phyloP scores from a whole-genome alignment of 768 basidiomycete species.

The Suillus luteus region DNA sequence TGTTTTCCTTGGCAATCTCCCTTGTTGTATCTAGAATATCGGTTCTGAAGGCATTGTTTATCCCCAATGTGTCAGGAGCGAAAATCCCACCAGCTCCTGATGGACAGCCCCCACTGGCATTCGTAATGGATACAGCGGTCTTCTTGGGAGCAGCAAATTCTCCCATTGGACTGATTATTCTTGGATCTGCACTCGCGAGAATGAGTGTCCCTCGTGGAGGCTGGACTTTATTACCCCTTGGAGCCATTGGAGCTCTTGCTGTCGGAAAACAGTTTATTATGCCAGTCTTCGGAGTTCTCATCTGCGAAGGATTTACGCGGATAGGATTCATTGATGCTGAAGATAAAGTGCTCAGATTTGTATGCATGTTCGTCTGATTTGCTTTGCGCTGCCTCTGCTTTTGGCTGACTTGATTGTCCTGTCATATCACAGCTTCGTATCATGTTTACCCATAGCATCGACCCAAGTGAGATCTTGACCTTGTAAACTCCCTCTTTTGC shows the following conservation, averaged over 20 bases:
- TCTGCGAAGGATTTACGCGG: conserved; percentile 51
- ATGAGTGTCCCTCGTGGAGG: conserved; percentile 50
- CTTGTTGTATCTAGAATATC: conserved; percentile 59
- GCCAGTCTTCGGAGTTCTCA: conserved; percentile 61
- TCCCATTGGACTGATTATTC: conserved; percentile 60
- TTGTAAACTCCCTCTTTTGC: background rate
- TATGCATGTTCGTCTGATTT: conserved; percentile 60
- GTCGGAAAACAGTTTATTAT: conserved; percentile 55
- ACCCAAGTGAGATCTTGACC: conserved; percentile 43
- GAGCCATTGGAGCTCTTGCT: conserved; percentile 56
- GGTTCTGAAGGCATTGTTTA: conserved; percentile 61
- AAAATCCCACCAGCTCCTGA: conserved; percentile 58
- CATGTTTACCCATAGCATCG: conserved; percentile 63
- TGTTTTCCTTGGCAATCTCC: conserved; percentile 53
- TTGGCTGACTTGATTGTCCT: background rate
- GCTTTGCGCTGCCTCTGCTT: conserved; percentile 1
- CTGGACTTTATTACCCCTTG: conserved; percentile 49
- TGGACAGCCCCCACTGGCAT: conserved; percentile 64
- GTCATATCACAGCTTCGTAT: conserved; percentile 46
- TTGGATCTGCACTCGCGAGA: conserved; percentile 65
- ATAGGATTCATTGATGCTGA: conserved; percentile 48
- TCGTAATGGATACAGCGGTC: conserved; percentile 54
- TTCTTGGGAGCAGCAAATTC: conserved; percentile 68
- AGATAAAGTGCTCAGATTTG: conserved; percentile 62
- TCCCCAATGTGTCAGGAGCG: conserved; percentile 43